Conservation (phyloP, 345 rosid species). For the Mangifera indica region DNA sequence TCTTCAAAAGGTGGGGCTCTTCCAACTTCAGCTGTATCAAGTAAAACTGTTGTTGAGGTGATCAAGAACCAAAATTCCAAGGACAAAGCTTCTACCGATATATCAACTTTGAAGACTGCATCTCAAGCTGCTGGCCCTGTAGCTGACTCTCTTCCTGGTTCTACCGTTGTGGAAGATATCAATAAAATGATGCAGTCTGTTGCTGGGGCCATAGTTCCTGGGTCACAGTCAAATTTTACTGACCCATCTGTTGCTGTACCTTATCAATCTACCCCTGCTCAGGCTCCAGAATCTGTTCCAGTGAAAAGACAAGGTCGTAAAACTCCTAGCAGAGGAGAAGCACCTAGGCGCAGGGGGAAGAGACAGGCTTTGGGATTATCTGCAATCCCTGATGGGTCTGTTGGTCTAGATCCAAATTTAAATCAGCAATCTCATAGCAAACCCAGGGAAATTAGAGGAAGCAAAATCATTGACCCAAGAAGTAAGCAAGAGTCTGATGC, state of each 20-base stretch:
- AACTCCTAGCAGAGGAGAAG: constrained; percentile 37
- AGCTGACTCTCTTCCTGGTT: constrained; percentile 19
- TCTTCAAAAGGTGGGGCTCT: constrained; percentile 38
- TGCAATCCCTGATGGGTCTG: constrained; percentile 27
- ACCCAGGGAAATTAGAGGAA: constrained; percentile 28
- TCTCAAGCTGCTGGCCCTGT: constrained; percentile 21
- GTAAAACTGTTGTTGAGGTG: constrained; percentile 32
- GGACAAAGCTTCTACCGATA: constrained; percentile 18
- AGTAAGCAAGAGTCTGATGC: constrained; percentile 38
- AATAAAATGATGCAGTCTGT: constrained; percentile 10
- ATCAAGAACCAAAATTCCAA: constrained; percentile 31
- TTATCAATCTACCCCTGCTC: constrained; percentile 23
- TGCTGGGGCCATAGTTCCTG: constrained; percentile 21
- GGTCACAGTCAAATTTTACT: constrained; percentile 30
- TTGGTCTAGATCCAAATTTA: constrained; percentile 30
- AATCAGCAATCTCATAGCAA: constrained; percentile 27
- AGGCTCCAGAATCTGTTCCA: constrained; percentile 24
- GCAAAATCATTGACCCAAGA: constrained; percentile 25
- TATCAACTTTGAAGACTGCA: constrained; percentile 23
- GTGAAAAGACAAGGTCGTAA: constrained; percentile 48
- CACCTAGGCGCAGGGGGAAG: constrained; percentile 56
- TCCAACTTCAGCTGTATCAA: constrained; percentile 24
- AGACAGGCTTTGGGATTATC: constrained; percentile 29
- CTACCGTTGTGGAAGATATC: constrained; percentile 18
- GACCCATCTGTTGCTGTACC: constrained; percentile 21